A percentile compares a stretch with the other conserved stretches of the same genome.
Conservation (phyloP, 495 filamentous ascomycete genomes). For the Pseudomonodictys pantanalensis region DNA sequence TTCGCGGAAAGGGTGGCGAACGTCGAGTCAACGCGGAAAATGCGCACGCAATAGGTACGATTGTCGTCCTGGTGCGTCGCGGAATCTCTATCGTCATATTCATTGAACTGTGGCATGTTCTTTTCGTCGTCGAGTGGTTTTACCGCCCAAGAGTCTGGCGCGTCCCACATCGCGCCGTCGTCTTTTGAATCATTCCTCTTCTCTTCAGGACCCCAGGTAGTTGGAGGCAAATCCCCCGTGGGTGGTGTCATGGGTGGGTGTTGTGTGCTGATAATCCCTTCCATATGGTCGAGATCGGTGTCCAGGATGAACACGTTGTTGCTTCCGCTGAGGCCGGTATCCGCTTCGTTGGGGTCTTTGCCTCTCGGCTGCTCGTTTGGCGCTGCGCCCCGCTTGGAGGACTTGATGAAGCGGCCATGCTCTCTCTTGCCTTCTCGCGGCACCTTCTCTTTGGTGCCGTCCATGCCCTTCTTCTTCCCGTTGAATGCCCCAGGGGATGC, state of each 20-base stretch:
- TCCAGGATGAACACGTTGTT: conserved; percentile 67
- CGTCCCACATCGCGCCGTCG: conserved; percentile 64
- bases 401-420: conserved; percentile 26
- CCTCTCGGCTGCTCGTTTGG: conserved; percentile 21
- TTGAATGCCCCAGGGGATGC: conserved; percentile 42
- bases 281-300: conserved; percentile 78
- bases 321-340: conserved; percentile 8
- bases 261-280: conserved; percentile 67
- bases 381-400: conserved; percentile 13
- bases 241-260: conserved; percentile 63
- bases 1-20: conserved; percentile 85
- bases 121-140: conserved; percentile 62
- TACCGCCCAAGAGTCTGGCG: conserved; percentile 91
- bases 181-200: conserved; percentile 34
- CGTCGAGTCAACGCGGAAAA: conserved; percentile 89
- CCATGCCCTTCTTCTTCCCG: conserved; percentile 19
- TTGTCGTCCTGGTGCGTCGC: conserved; percentile 64
- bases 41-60: conserved; percentile 82
- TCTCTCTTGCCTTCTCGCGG: conserved; percentile 19
- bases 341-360: conserved; percentile 40
- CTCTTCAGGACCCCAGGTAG: conserved; percentile 52
- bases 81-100: conserved; percentile 58
- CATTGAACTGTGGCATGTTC: conserved; percentile 54
- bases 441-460: background rate
- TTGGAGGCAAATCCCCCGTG: conserved; percentile 51